These are phyloP conservation scores for Phytophthora pinifolia DNA, from an alignment of 352 stramenopile genomes.

Conservation along the genomic window DNA sequence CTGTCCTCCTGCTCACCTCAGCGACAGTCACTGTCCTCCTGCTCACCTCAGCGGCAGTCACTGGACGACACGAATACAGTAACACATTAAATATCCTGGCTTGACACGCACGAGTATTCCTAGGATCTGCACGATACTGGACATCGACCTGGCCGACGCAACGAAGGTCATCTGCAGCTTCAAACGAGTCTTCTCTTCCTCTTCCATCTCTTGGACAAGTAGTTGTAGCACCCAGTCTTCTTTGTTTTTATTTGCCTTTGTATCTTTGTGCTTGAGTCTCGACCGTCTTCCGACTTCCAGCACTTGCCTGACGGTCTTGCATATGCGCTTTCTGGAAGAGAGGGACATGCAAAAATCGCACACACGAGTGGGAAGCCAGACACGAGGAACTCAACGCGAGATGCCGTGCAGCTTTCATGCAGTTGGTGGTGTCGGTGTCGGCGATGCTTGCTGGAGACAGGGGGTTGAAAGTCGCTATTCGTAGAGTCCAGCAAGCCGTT, in stretches of 20 bases:
- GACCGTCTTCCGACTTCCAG: conserved; percentile 28
- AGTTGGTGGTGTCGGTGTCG: conserved; percentile 21
- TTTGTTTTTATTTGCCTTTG: conserved; percentile 50
- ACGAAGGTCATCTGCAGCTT: conserved; percentile 16
- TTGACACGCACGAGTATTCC: no score
- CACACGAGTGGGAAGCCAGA: conserved; percentile 16
- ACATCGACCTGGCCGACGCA: conserved; percentile 8
- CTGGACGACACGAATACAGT: no score
- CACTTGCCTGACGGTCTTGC: conserved; percentile 24
- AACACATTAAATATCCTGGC: no score
- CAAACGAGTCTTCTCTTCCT: conserved; percentile 20
- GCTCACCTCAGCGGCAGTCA: no score
- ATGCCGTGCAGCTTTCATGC: conserved; percentile 27
- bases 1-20: no score
- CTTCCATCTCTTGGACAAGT: conserved; percentile 36
- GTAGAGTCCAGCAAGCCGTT: conserved; percentile 14
- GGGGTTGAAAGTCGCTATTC: conserved; percentile 5
- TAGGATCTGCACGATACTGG: background rate
- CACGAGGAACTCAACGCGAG: conserved; percentile 16
- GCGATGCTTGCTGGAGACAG: conserved; percentile 12
- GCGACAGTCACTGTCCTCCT: no score
- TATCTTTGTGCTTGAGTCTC: conserved; percentile 40
- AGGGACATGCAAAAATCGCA: conserved; percentile 26
- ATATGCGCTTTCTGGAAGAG: conserved; percentile 24
- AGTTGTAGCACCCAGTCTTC: conserved; percentile 36